Evolutionary conservation across 108 stramenopile genomes (phyloP).

Genomic region (Conticribra weissflogii): DNA sequence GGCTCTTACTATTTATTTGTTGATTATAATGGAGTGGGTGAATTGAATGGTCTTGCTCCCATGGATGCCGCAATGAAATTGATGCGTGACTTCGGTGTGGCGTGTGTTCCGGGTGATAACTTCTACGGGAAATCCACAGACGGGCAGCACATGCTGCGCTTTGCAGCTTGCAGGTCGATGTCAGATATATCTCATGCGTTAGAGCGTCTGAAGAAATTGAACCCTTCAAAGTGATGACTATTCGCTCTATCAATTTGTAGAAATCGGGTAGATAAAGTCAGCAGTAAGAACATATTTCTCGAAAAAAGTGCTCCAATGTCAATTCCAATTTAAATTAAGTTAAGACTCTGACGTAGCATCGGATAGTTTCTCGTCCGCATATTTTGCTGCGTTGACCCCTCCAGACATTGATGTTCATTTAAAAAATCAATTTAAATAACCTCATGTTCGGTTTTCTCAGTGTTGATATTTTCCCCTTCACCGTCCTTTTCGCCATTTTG

Average conservation of each 20-base stretch:
- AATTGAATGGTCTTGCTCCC: slow-evolving; percentile 24
- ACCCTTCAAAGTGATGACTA: background rate
- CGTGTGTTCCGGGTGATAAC: slow-evolving; percentile 76
- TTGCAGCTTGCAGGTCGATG: slow-evolving; percentile 71
- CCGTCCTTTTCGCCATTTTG: background rate
- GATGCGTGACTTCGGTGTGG: slow-evolving; percentile 61
- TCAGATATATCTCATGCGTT: slow-evolving; percentile 55
- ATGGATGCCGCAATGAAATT: slow-evolving; percentile 73
- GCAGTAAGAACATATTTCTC: too few relatives aligned
- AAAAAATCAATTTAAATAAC: background rate
- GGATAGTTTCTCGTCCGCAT: too few relatives aligned
- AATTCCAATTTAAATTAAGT: too few relatives aligned
- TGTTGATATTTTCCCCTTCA: too few relatives aligned
- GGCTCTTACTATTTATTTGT: slow-evolving; percentile 78
- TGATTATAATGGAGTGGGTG: slow-evolving; percentile 49
- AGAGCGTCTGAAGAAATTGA: slow-evolving; percentile 37
- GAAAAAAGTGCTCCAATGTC: too few relatives aligned
- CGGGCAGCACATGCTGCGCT: slow-evolving; percentile 52
- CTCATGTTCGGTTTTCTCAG: background rate
- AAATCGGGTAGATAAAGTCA: background rate
- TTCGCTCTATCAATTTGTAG: slow-evolving; percentile 2
- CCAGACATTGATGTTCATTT: too few relatives aligned
- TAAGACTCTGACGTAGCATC: too few relatives aligned
- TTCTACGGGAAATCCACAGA: slow-evolving; percentile 62
- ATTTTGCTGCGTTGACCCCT: too few relatives aligned